phyloP scores from a whole-genome alignment of 352 stramenopile species.

The Phytophthora constricta region DNA sequence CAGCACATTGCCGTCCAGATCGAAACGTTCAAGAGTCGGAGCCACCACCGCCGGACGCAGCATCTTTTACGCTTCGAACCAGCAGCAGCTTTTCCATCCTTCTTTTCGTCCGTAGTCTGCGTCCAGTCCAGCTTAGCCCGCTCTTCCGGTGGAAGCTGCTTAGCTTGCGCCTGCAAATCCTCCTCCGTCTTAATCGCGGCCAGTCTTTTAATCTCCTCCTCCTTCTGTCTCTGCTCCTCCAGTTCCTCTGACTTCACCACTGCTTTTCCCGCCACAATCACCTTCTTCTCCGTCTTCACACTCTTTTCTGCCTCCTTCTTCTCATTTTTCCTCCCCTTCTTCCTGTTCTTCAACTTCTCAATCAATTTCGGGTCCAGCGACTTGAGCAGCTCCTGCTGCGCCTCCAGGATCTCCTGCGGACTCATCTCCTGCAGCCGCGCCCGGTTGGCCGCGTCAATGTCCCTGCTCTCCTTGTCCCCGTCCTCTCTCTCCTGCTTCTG shows the following conservation, averaged over 20 bases:
- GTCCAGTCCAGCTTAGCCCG: conserved; percentile 85
- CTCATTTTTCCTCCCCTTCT: background rate
- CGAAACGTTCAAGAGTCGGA: conserved; percentile 68
- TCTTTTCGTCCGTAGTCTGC: conserved; percentile 25
- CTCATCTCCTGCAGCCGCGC: conserved; percentile 70
- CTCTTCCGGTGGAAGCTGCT: conserved; percentile 66
- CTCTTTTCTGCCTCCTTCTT: conserved; percentile 13
- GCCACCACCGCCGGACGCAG: conserved; percentile 20
- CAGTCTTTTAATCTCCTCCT: conserved; percentile 48
- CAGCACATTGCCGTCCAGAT: conserved; percentile 62
- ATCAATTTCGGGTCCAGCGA: conserved; percentile 71
- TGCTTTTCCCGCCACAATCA: conserved; percentile 20
- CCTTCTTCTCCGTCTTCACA: conserved; percentile 19
- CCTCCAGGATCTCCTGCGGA: conserved; percentile 67
- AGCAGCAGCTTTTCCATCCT: conserved; percentile 12
- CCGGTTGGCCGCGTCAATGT: conserved; percentile 71
- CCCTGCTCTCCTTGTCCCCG: conserved; percentile 43
- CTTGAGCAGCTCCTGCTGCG: conserved; percentile 67
- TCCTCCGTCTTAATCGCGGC: conserved; percentile 69
- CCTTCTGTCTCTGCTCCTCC: conserved; percentile 22
- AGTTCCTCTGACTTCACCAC: conserved; percentile 19
- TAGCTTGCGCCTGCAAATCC: conserved; percentile 52
- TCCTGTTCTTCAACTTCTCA: conserved; percentile 64
- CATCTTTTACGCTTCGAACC: conserved; percentile 12
- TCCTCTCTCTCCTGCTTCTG: conserved; percentile 11